A percentile compares a stretch with the other conserved stretches of the same genome.
Conservation (phyloP, 441 rosid genomes). For the Populus hybrid region DNA sequence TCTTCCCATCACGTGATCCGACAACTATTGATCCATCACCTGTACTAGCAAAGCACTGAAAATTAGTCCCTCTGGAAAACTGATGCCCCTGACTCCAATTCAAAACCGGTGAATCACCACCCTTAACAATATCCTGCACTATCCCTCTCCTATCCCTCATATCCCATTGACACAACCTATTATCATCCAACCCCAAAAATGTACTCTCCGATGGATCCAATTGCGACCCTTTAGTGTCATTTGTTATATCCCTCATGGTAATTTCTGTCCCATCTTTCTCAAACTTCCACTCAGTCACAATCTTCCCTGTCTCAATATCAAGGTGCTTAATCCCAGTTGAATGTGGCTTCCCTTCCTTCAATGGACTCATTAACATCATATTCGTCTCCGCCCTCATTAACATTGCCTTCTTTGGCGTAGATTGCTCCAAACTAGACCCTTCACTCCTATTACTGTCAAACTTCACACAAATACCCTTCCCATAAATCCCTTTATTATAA, state of each 20-base stretch:
- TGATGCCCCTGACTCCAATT: slow-evolving; percentile 95
- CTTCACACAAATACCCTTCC: slow-evolving; percentile 82
- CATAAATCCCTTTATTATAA: slow-evolving; percentile 80
- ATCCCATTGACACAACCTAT: slow-evolving; percentile 95
- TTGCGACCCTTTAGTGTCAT: slow-evolving; percentile 87
- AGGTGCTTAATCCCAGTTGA: slow-evolving; percentile 79
- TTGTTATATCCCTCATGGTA: slow-evolving; percentile 82
- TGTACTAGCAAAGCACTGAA: slow-evolving; percentile 86
- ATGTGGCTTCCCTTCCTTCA: slow-evolving; percentile 60
- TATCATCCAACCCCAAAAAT: slow-evolving; percentile 90
- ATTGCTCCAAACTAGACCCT: slow-evolving; percentile 27
- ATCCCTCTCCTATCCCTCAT: slow-evolving; percentile 86
- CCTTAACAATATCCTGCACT: slow-evolving; percentile 66
- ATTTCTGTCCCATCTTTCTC: slow-evolving; percentile 93
- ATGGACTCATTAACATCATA: slow-evolving; percentile 94
- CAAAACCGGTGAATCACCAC: slow-evolving; percentile 63
- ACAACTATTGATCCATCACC: slow-evolving; percentile 95
- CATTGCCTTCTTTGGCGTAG: slow-evolving; percentile 77
- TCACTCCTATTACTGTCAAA: slow-evolving; percentile 38
- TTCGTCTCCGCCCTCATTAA: slow-evolving; percentile 95
- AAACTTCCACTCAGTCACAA: slow-evolving; percentile 85
- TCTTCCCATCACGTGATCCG: slow-evolving; percentile 94
- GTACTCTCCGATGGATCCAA: slow-evolving; percentile 92
- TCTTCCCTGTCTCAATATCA: slow-evolving; percentile 90
- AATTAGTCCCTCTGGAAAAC: slow-evolving; percentile 92